A percentile compares a stretch with the other conserved stretches of the same genome.
These are phyloP conservation scores for Claviceps paspali DNA, from an alignment of 2,329 filamentous ascomycete species.

Conservation along the genomic window DNA sequence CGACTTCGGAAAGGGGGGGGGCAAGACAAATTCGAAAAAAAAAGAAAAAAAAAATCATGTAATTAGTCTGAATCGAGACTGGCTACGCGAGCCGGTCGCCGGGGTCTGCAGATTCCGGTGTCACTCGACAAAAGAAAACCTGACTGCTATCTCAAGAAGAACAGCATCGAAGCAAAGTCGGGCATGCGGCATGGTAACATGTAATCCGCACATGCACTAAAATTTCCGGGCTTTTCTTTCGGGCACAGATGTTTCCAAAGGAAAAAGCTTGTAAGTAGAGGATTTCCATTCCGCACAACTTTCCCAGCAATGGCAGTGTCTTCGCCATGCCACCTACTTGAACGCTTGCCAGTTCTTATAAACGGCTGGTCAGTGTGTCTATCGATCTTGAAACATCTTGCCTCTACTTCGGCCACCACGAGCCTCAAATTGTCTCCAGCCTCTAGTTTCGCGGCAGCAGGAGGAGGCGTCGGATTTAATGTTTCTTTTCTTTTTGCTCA, in stretches of 20 bases:
- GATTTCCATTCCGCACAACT: too few species aligned
- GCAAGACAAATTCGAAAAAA: too few species aligned
- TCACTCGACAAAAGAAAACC: conserved; percentile 1
- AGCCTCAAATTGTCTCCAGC: background rate
- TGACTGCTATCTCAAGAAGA: too few species aligned
- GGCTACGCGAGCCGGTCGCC: background rate
- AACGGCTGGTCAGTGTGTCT: background rate
- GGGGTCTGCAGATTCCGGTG: background rate
- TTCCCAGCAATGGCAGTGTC: too few species aligned
- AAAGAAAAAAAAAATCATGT: too few species aligned
- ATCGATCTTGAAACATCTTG: background rate
- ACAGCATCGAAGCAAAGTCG: background rate
- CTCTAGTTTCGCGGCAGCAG: background rate
- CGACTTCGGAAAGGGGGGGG: too few species aligned
- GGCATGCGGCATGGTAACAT: background rate
- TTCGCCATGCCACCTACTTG: too few species aligned
- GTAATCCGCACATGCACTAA: background rate
- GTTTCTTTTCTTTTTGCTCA: background rate
- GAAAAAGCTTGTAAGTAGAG: too few species aligned
- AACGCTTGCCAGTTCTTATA: too few species aligned
- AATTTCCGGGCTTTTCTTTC: background rate
- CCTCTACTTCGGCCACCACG: background rate
- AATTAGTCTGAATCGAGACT: too few species aligned
- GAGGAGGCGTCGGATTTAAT: background rate
- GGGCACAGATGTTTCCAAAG: too few species aligned